Evolutionary conservation across 495 filamentous ascomycete genomes (phyloP).

Genomic region (Penicillium roqueforti): DNA sequence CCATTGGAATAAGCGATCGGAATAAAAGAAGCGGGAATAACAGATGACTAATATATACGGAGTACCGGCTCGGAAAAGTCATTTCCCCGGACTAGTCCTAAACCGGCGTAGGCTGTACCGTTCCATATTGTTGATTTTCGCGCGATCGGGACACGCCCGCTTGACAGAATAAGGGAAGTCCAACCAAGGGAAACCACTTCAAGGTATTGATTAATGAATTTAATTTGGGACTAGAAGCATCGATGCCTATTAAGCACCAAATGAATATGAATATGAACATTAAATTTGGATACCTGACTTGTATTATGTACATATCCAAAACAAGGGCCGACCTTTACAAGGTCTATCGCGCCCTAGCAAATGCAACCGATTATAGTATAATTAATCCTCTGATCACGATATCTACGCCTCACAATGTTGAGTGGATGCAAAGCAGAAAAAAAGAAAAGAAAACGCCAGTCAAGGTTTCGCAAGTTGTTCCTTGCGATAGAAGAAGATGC

Average conservation of each 20-base stretch:
- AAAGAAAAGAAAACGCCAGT: neutral
- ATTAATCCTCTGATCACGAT: constrained; percentile 11
- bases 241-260: neutral
- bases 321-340: neutral
- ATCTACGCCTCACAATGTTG: neutral
- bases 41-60: too few species aligned
- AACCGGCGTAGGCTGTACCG: neutral
- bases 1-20: too few species aligned
- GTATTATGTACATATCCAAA: constrained; percentile 11
- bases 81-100: too few species aligned
- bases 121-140: neutral
- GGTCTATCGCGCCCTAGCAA: neutral
- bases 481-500: constrained; percentile 42
- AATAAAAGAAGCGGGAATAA: too few species aligned
- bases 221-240: neutral
- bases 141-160: too few species aligned
- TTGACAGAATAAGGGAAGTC: neutral
- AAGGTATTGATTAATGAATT: neutral
- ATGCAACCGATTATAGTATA: constrained; percentile 7
- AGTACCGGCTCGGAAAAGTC: too few species aligned
- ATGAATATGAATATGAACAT: neutral
- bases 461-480: constrained; percentile 52
- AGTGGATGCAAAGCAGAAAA: neutral
- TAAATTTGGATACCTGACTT: neutral
- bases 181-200: neutral